Base-by-base conservation (phyloP, 768 basidiomycete species). In the Udeniomyces megalosporus region DNA sequence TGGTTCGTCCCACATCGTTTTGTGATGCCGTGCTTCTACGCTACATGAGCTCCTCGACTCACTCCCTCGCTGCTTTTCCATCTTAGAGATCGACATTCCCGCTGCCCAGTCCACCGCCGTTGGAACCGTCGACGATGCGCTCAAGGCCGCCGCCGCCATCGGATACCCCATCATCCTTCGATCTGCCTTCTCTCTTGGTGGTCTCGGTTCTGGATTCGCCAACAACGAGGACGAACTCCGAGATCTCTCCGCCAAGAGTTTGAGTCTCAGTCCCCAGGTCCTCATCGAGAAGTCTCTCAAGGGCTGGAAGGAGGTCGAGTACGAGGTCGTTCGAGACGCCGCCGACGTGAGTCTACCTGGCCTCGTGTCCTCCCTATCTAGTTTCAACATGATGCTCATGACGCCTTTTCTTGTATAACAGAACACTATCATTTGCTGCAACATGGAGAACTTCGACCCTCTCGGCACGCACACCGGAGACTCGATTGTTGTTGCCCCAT, bases 231-330 rank as follows among this genome's bases (percentile, higher is more conserved):
- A 95, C 66, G 95, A 99, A 77, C 77, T 99, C 60, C 85, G 90
- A 61, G 92, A 99, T 74, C 78, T 99, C 26, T 82, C 90, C 47
- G 92, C 95, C 26, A 93, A 88, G 75, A 82, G 84, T 71, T 81
- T 99, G 58, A 84, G 83, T 71, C 79, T 97, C 31, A 86, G 84
- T 67, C 93, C 95, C 51, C 95, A 97, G 73, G 88, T 97, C 48
- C 80, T 99, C 61, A 91, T 99, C 66, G 95, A 97, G 76, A 86
- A 91, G 54, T 88, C 86, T 68, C 87, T 99, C 85, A 97, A 97
- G 76, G 95, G 95, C 32, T 99, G 95, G 95, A 99, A 99, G 73
- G 95, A 99, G 76, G 80, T 97, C 66, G 95, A 99, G 76, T 99
- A 97, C 69, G 95, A 99, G 73, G 95, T 99, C 66, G 95, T 97